Percentiles rank a stretch among this genome's conserved stretches.
Evolutionary conservation across 2,329 filamentous ascomycete genomes (phyloP).

Genomic region (Dendryphion nanum): DNA sequence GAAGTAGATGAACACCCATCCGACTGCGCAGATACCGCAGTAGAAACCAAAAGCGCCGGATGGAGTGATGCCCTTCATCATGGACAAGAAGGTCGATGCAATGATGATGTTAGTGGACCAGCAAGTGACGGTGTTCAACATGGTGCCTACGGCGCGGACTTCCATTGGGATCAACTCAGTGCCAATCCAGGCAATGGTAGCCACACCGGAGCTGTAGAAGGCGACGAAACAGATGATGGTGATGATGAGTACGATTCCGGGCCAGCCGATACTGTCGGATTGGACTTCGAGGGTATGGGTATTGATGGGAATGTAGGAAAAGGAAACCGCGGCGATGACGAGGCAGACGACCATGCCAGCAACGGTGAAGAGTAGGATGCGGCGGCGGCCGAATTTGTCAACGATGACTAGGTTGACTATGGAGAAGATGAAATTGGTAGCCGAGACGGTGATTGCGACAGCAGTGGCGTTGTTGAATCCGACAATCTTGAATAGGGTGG

Average conservation of each 20-base stretch:
- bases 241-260: conserved; percentile 36
- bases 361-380: conserved; percentile 50
- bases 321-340: conserved; percentile 69
- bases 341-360: conserved; percentile 74
- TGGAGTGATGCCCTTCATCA: conserved; percentile 41
- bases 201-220: conserved; percentile 34
- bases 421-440: conserved; percentile 81
- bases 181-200: conserved; percentile 37
- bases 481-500: conserved; percentile 53
- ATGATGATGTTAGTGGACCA: conserved; percentile 38
- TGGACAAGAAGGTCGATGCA: conserved; percentile 38
- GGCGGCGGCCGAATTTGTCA: conserved; percentile 74
- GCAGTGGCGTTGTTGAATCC: conserved; percentile 77
- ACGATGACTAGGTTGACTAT: conserved; percentile 73
- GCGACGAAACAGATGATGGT: conserved; percentile 39
- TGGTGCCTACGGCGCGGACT: conserved; percentile 38
- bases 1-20: conserved; percentile 36
- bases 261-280: conserved; percentile 27
- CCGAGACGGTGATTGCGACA: conserved; percentile 74
- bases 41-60: conserved; percentile 41
- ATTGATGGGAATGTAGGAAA: conserved; percentile 59
- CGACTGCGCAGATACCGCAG: conserved; percentile 34
- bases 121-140: conserved; percentile 27
- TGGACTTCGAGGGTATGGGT: conserved; percentile 33
- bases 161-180: conserved; percentile 40